Evolutionary conservation across 768 basidiomycete genomes (phyloP), one percentile per base, ranked within the genome.

Genomic region (Cystobasidium tubakii): DNA sequence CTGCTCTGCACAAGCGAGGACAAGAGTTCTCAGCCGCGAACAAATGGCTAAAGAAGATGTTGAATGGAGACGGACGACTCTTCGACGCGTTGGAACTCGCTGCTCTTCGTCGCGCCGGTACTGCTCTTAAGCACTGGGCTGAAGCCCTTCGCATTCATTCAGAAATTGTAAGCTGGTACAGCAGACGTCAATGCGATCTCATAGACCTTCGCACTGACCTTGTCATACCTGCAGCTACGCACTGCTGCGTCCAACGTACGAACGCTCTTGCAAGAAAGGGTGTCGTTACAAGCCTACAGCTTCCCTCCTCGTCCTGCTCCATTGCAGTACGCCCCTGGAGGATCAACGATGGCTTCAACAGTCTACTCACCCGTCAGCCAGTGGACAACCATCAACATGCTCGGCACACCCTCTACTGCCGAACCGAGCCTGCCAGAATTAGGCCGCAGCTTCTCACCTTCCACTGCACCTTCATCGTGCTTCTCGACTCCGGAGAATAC

Each of bases 31-130:
- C 36, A 19, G 69, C 69, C 17, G 69, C 55, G 27, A 71, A 36
- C 54, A 71, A 71, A 71, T 71, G 69, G 69, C 39, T 71, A 21
- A 71, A 71, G 69, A 71, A 71, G 55, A 46, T 60, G 36, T 34
- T 71, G 54, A 36, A 62, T 39, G 50, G 44, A 12, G 54, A 71
- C 15, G 69, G 44, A 9, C 50, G 55, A n/a, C 12, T 71, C 27
- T 44, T 71, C 13, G 69, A 71, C 55, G 69, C 55, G 7, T 23
- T 55, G 55, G 69, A 71, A 53, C 50, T 71, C 33, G 69, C 69
- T 23, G 55, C 69, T 15, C 25, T 71, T 2, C 19, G 69, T 12
- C 27, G 55, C 7, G 69, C 69, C 17, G 33, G 27, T 12, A 60
- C n/a, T 27, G 19, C 50, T n/a, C 54, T 71, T 33, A 71, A n/a